Evolutionary conservation across 2,329 filamentous ascomycete genomes (phyloP), one percentile per base, ranked within the genome.

Genomic region (Chalaropsis ovoidea): DNA sequence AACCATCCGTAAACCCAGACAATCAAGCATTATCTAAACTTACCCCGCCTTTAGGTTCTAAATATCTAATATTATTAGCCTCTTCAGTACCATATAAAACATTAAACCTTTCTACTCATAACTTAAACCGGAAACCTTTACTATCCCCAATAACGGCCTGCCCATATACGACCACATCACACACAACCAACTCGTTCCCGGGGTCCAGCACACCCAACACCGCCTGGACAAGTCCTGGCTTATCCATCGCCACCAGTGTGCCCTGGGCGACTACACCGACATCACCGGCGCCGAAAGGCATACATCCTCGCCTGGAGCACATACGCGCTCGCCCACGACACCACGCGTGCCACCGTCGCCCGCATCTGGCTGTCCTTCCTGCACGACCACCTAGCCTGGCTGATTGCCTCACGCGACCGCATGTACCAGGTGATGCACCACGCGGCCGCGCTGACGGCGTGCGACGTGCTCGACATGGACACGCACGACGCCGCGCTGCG

Each of bases 231-330:
- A 78, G 66, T 73, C 75, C 24, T 85, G 82, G 82, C 75, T 84
- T 7, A 76, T 82, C 39, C 81, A 83, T 68, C 84, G 84, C 72
- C 82, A 85, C 67, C 77, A 80, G 7, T 81, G 85, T 66, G 80
- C 78, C 64, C 79, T 85, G 64, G 76, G 77, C 35, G 82, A 85
- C 68, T 84, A 82, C 70, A 79, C 78, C 8, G 82, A 85, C 69
- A 77, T 85, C 31, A 78, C 78, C 13, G 71, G 75, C 2, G 74
- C 77, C 17, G 82, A 85, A 70, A 81, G 71, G 82, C 84, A 68
- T 85, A 81, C 67, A 81, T 85, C 65, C 76, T 77, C 69, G 79
- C 81, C 68, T 85, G 82, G 82, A 82, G 84, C 67, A 76, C 77
- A 0, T 83, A 80, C 69, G 78, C 83, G 60, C 76, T 82, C 8